Base-by-base conservation (phyloP, 1,284 basidiomycete species). In the Naganishia cerealis region DNA sequence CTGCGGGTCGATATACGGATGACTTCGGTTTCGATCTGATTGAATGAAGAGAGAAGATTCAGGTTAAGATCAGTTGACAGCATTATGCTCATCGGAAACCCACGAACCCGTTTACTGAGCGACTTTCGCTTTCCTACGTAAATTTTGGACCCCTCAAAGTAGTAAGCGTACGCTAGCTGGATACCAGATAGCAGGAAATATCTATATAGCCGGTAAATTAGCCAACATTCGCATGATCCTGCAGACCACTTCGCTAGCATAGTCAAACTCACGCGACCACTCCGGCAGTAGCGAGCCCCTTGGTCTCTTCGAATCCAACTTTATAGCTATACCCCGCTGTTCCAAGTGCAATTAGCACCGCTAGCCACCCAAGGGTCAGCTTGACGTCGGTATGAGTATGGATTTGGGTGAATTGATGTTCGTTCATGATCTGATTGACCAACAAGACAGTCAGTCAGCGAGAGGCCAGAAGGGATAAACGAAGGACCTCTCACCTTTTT, bases 81-180 rank as follows among this genome's bases (percentile, higher is more conserved):
- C 0, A 42, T 52, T 24, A n/a, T 4, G 40, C 29, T 29, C 8
- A 39, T 15, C 8, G 50, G 26, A 43, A 48, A 39, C 57, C 21
- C 43, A 75, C 79, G 75, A 55, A 81, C 81, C 66, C 81, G 65
- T 70, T 81, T 80, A 24, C 78, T 77, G 66, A 81, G 75, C 38
- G 77, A 66, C 67, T 79, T 74, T 38, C 79, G 70, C 67, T 77
- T 79, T 8, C 81, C 81, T 36, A 71, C 66, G 52, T 71, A 74
- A 59, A 94, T 86, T 65, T 86, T 87, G 70, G 90, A 84, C 50
- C 88, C 87, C 78, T 93, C 91, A 67, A 93, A 80, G 71, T 90
- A 90, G 76, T 88, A 90, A 24, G 88, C 85, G 75, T 93, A 93
- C 36, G 90, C 80, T 12, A 88, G 86, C 78, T 91, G 88, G 24